Base-by-base conservation (phyloP, 108 stramenopile genomes). In the Poteriospumella lacustris region DNA sequence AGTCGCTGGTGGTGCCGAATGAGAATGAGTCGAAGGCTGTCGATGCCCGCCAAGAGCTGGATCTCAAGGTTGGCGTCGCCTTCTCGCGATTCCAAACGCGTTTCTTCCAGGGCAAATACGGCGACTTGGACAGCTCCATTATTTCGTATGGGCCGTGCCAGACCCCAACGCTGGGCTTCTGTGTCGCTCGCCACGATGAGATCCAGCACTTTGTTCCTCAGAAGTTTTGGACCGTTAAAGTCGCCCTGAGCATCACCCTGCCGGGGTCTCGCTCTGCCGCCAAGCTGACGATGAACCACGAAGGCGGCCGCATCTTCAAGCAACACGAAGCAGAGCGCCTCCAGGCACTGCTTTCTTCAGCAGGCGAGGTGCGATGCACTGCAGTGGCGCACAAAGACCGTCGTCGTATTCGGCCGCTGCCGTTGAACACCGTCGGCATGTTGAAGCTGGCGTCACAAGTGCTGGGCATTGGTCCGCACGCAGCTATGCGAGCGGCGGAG, bases 391-490 rank as follows among this genome's bases (percentile, higher is more conserved):
- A n/a, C n/a, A n/a, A n/a, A n/a, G n/a, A n/a, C n/a, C n/a, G n/a
- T n/a, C n/a, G n/a, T n/a, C n/a, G n/a, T n/a, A n/a, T n/a, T n/a
- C n/a, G n/a, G n/a, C n/a, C n/a, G n/a, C n/a, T n/a, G n/a, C n/a
- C n/a, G n/a, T n/a, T n/a, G n/a, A n/a, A n/a, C n/a, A n/a, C n/a
- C n/a, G 5, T 5, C 29, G 77, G 38, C 24, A 52, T 81, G 56
- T 64, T 81, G 33, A 81, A 81, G 41, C 39, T 29, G 33, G 80
- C 80, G 15, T 81, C 80, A 24, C 76, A 68, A 42, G 77, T 34
- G 2, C 68, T 81, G 58, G 80, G 80, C n/a, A 76, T 59, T 42
- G 77, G 70, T 0, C 77, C 68, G 33, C 42, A 60, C 9, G 43
- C 58, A 41, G 29, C 76, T 9, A 81, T 81, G 80, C 59, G 24